phyloP scores from a whole-genome alignment of 148 eudicot genomes.

The Cornus suecica region DNA sequence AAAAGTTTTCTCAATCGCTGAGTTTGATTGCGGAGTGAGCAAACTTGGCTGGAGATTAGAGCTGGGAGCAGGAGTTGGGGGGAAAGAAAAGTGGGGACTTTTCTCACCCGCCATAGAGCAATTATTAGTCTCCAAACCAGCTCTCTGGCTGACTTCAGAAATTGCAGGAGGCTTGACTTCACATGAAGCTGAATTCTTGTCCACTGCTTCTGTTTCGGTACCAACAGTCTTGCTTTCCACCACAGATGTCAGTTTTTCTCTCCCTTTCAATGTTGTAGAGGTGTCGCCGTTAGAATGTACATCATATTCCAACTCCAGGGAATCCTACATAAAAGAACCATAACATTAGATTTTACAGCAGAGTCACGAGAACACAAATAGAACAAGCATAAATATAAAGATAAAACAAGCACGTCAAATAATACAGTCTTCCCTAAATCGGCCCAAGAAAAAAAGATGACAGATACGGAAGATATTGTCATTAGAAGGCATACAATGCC shows the following conservation, averaged over 20 bases:
- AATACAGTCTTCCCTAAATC: background rate
- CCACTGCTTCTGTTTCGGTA: slow-evolving; percentile 18
- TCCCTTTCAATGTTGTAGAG: slow-evolving; percentile 24
- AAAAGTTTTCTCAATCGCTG: slow-evolving; percentile 19
- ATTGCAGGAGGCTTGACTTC: slow-evolving; percentile 21
- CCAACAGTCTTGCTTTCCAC: slow-evolving; percentile 21
- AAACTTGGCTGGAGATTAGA: slow-evolving; percentile 16
- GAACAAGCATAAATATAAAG: background rate
- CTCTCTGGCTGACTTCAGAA: slow-evolving; percentile 18
- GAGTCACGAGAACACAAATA: background rate
- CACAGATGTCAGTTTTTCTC: slow-evolving; percentile 16
- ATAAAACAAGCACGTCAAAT: background rate
- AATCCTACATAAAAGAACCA: slow-evolving; percentile 39
- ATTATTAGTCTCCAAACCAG: slow-evolving; percentile 22
- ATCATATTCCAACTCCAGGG: slow-evolving; percentile 58
- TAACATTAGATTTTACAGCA: background rate
- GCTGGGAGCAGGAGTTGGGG: slow-evolving; percentile 25
- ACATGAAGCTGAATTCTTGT: slow-evolving; percentile 16
- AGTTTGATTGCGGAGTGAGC: slow-evolving; percentile 25
- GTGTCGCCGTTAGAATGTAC: slow-evolving; percentile 31
- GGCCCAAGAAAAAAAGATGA: background rate
- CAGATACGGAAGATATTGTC: background rate
- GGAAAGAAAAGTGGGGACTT: slow-evolving; percentile 15
- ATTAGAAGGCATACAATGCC: background rate
- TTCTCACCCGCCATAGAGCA: slow-evolving; percentile 26